Conservation (phyloP, 2,329 filamentous ascomycete genomes). For the Alternaria alternata region DNA sequence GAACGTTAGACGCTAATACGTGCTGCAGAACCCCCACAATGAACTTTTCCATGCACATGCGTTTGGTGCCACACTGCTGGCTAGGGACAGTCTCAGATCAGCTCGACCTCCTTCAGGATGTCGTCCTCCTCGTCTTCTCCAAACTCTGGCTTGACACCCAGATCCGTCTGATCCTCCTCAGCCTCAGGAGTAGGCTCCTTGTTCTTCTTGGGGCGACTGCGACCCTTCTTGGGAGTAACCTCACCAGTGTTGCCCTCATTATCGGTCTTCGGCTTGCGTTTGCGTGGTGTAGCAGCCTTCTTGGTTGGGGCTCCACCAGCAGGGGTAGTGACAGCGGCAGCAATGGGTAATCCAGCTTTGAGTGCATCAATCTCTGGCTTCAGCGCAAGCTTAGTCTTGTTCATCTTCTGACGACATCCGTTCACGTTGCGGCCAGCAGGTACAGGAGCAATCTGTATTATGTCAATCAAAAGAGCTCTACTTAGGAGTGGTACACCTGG, state of each 20-base stretch:
- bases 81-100: background rate
- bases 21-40: background rate
- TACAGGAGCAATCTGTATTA: background rate
- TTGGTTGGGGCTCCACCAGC: background rate
- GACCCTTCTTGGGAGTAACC: conserved; percentile 14
- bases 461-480: too few relatives aligned
- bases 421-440: conserved; percentile 26
- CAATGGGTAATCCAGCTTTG: background rate
- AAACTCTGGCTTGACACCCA: conserved; percentile 2
- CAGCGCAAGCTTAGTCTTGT: too few relatives aligned
- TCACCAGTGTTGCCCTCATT: conserved; percentile 5
- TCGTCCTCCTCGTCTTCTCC: background rate
- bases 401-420: too few relatives aligned
- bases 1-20: background rate
- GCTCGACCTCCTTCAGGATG: background rate
- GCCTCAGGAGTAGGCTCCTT: background rate
- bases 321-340: too few relatives aligned
- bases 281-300: conserved; percentile 19
- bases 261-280: conserved; percentile 29
- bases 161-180: background rate
- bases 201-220: conserved; percentile 1
- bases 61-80: background rate
- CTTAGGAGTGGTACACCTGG: too few relatives aligned
- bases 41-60: fast-evolving
- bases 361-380: conserved; percentile 19